Conservation (phyloP, 345 rosid genomes). For the Eucalyptus pauciflora region DNA sequence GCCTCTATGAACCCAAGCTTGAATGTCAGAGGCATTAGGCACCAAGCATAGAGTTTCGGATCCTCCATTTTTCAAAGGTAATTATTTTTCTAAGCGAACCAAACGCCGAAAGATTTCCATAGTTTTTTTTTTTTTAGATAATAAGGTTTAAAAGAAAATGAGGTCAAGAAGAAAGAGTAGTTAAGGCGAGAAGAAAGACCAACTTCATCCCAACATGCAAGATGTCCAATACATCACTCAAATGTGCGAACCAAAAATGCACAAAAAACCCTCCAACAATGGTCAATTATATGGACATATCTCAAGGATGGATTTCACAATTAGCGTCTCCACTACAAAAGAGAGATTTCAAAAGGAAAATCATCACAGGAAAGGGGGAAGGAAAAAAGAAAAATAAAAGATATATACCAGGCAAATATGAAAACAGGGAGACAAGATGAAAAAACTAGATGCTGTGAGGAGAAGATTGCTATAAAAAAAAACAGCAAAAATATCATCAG, state of each 20-base stretch:
- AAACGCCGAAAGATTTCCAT: fast-evolving
- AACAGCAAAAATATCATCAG: neutral
- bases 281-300: neutral
- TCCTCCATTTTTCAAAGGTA: no score
- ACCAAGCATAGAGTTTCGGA: neutral
- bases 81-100: fast-evolving
- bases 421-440: neutral
- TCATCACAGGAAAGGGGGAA: neutral
- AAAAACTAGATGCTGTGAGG: neutral
- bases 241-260: neutral
- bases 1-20: neutral
- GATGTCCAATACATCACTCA: neutral
- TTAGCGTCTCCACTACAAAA: neutral
- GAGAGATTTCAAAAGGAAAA: neutral
- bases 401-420: neutral
- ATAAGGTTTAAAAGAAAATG: neutral
- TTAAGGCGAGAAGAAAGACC: neutral
- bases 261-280: neutral
- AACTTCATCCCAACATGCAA: neutral
- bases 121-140: neutral
- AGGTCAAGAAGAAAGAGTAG: neutral
- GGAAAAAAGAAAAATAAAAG: neutral
- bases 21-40: neutral
- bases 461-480: neutral
- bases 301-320: neutral